Conservation (phyloP, 768 basidiomycete genomes). For the Rhodotorula kratochvilovae region DNA sequence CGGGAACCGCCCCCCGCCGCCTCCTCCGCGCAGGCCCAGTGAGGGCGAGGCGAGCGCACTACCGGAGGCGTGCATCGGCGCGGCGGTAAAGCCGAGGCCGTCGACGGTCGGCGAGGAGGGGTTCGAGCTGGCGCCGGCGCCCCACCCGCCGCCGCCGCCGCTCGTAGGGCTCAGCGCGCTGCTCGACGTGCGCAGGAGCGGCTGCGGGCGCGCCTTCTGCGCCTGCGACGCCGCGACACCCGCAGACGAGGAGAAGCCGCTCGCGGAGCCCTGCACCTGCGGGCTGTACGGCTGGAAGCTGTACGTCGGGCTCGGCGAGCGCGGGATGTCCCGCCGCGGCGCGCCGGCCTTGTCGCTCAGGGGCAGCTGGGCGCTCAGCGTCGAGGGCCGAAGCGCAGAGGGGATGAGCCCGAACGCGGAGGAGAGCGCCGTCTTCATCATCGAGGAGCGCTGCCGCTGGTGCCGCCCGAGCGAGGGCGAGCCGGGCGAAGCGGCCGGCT, state of each 20-base stretch:
- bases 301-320: slow-evolving; percentile 5
- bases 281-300: neutral
- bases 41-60: no score
- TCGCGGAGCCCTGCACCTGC: neutral
- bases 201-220: neutral
- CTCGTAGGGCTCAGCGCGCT: neutral
- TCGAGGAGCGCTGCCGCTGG: slow-evolving; percentile 22
- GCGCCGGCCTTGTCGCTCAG: neutral
- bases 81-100: neutral
- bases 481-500: neutral
- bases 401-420: slow-evolving; percentile 32
- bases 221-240: neutral
- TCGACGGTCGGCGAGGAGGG: neutral
- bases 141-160: no score
- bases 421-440: slow-evolving; percentile 34
- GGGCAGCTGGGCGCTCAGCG: slow-evolving; percentile 2
- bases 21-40: no score
- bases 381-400: slow-evolving; percentile 8
- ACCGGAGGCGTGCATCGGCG: neutral
- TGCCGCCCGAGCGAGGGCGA: slow-evolving; percentile 18
- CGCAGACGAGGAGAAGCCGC: neutral
- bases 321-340: slow-evolving; percentile 4
- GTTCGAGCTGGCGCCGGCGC: neutral
- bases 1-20: no score
- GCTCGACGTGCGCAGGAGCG: neutral